Evolutionary conservation across 805 yeast species (phyloP).

Genomic region (Ogataea polymorpha): DNA sequence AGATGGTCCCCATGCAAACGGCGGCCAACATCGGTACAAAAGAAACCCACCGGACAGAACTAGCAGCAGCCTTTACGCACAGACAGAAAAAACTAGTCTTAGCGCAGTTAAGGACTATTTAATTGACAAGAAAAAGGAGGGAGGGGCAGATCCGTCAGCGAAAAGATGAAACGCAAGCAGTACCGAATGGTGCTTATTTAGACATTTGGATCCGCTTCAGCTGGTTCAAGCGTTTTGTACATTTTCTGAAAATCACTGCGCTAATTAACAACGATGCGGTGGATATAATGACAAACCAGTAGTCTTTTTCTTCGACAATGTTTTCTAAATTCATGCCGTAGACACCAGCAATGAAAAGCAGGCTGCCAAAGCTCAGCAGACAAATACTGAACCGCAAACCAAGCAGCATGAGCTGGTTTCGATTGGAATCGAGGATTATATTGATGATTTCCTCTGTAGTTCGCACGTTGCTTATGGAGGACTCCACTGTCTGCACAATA

Average conservation of each 20-base stretch:
- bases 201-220: conserved; percentile 61
- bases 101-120: conserved; percentile 18
- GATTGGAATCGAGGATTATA: conserved; percentile 86
- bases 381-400: conserved; percentile 84
- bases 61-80: conserved; percentile 12
- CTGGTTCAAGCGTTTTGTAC: conserved; percentile 56
- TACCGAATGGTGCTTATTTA: conserved; percentile 9
- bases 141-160: conserved; percentile 9
- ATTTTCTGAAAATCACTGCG: conserved; percentile 45
- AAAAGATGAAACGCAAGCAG: conserved; percentile 12
- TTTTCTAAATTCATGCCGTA: conserved; percentile 97
- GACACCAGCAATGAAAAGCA: conserved; percentile 76
- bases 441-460: conserved; percentile 95
- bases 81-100: conserved; percentile 16
- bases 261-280: conserved; percentile 41
- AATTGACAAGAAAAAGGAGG: conserved; percentile 14
- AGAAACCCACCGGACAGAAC: conserved; percentile 4
- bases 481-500: conserved; percentile 85
- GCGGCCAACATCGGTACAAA: background rate
- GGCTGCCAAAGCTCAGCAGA: conserved; percentile 74
- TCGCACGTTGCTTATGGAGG: conserved; percentile 72
- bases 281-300: conserved; percentile 60
- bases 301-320: conserved; percentile 77
- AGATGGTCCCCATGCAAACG: background rate
- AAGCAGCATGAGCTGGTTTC: conserved; percentile 87